Conservation (phyloP, 129 eudicot species). For the Smallanthus sonchifolius region DNA sequence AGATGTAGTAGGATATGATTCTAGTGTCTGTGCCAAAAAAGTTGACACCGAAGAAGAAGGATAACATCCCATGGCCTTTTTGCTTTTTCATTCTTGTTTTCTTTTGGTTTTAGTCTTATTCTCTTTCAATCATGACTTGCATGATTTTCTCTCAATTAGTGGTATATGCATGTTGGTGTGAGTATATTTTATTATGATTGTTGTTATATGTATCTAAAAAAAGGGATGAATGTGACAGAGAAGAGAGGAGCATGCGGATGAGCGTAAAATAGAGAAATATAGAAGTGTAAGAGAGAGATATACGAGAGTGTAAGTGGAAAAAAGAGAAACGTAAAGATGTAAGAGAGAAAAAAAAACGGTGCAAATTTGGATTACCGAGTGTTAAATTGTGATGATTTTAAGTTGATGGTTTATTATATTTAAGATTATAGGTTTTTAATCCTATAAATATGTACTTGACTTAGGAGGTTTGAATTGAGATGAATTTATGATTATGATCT, state of each 20-base stretch:
- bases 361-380: not conserved
- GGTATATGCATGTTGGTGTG: not conserved
- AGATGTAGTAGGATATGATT: conserved; percentile 9
- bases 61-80: conserved; percentile 11
- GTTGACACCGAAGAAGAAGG: conserved; percentile 18
- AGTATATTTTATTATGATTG: not conserved
- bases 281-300: too few species aligned
- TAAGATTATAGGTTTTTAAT: too few species aligned
- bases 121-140: conserved; percentile 21
- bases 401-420: too few species aligned
- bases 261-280: too few species aligned
- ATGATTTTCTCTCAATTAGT: conserved; percentile 16
- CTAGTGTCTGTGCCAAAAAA: conserved; percentile 21
- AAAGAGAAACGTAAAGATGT: not conserved
- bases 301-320: not conserved
- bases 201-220: not conserved
- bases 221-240: not conserved
- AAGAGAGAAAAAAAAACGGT: not conserved
- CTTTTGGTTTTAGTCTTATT: conserved; percentile 25
- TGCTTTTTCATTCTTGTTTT: conserved; percentile 32
- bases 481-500: not conserved
- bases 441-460: too few species aligned
- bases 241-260: too few species aligned
- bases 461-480: not conserved
- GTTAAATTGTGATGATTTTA: too few species aligned